phyloP scores from a whole-genome alignment of 2,329 filamentous ascomycete species.

The Shiraia sp. region DNA sequence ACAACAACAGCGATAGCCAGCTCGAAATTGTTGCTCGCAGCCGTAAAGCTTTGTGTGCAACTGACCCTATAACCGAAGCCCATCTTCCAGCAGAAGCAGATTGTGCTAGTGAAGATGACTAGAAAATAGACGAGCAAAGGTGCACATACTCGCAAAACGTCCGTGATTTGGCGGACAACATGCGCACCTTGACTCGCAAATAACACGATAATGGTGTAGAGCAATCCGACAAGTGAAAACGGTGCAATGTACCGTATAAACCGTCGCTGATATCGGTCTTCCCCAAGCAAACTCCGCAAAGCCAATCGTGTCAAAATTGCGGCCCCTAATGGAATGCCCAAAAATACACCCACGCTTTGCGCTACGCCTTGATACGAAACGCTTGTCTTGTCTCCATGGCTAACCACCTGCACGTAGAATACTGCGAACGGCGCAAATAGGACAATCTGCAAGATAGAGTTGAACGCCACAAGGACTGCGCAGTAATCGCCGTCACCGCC shows the following conservation, averaged over 20 bases:
- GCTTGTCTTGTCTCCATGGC: constrained; percentile 49
- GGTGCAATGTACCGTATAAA: constrained; percentile 75
- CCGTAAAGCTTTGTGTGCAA: constrained; percentile 82
- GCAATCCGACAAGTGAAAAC: constrained; percentile 77
- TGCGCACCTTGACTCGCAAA: constrained; percentile 82
- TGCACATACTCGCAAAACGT: constrained; percentile 78
- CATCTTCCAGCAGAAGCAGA: constrained; percentile 64
- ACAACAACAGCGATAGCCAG: constrained; percentile 87
- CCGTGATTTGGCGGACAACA: constrained; percentile 82
- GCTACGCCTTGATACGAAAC: constrained; percentile 71
- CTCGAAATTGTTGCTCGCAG: constrained; percentile 93
- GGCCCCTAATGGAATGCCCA: constrained; percentile 78
- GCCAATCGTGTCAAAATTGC: constrained; percentile 75
- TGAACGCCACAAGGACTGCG: constrained; percentile 60
- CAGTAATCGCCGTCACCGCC: constrained; percentile 82
- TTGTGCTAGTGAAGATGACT: constrained; percentile 71
- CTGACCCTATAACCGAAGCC: constrained; percentile 74
- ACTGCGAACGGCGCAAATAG: constrained; percentile 53
- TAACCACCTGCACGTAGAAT: constrained; percentile 68
- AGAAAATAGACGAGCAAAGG: constrained; percentile 82
- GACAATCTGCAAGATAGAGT: constrained; percentile 54
- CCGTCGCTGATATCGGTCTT: constrained; percentile 65
- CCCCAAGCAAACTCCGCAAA: constrained; percentile 59
- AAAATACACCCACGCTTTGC: constrained; percentile 79
- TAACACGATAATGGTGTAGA: constrained; percentile 85